These are phyloP conservation scores for Gastrodia elata DNA, from an alignment of 106 monocot genomes.

Conservation along the genomic window DNA sequence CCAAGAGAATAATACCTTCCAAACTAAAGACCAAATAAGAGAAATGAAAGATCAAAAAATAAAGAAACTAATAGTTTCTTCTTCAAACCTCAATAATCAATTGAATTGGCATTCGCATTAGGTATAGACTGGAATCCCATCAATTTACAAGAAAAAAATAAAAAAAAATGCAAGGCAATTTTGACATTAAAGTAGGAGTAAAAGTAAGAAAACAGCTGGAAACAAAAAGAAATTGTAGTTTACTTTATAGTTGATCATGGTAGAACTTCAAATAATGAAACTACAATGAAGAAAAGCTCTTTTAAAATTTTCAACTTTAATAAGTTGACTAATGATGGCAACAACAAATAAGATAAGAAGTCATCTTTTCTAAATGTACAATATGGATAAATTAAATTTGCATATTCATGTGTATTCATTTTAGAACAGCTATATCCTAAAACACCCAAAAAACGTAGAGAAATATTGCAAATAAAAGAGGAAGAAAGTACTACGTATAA, in stretches of 20 bases:
- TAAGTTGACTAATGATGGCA: not conserved
- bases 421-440: too few species aligned
- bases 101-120: too few species aligned
- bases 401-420: not conserved
- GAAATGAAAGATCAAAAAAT: too few species aligned
- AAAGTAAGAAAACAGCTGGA: not conserved
- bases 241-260: not conserved
- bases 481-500: too few species aligned
- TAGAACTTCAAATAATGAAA: not conserved
- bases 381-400: not conserved
- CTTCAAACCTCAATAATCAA: too few species aligned
- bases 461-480: too few species aligned
- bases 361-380: not conserved
- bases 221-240: not conserved
- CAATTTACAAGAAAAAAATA: too few species aligned
- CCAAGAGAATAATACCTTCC: too few species aligned
- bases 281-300: not conserved
- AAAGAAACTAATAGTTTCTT: too few species aligned
- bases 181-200: not conserved
- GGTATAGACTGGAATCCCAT: too few species aligned
- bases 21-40: too few species aligned
- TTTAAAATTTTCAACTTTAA: not conserved
- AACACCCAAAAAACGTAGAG: too few species aligned
- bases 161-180: not conserved
- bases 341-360: not conserved